phyloP scores from a whole-genome alignment of 768 basidiomycete species.

The Mycena belliarum region DNA sequence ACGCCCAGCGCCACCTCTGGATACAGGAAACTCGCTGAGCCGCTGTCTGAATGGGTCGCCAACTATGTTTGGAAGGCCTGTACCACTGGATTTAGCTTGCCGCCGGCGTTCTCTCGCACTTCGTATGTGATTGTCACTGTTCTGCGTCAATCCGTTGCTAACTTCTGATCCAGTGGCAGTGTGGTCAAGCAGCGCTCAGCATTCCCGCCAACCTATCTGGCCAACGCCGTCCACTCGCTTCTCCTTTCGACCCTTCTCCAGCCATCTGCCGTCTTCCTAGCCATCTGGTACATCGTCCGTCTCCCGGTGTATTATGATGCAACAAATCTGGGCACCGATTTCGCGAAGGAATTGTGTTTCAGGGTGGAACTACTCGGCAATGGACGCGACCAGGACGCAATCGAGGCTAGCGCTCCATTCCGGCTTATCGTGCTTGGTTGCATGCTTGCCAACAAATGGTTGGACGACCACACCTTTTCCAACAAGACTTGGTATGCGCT shows the following conservation, averaged over 20 bases:
- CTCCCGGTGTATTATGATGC: slow-evolving; percentile 70
- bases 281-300: slow-evolving; percentile 80
- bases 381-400: slow-evolving; percentile 47
- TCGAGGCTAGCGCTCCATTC: slow-evolving; percentile 66
- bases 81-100: slow-evolving; percentile 67
- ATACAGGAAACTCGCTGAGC: slow-evolving; percentile 76
- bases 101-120: slow-evolving; percentile 50
- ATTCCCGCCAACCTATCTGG: slow-evolving; percentile 54
- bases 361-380: slow-evolving; percentile 64
- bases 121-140: slow-evolving; percentile 43
- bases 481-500: slow-evolving; percentile 80
- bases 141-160: slow-evolving; percentile 4
- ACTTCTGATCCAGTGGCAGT: slow-evolving; percentile 28
- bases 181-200: slow-evolving; percentile 42
- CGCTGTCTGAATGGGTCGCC: slow-evolving; percentile 78
- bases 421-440: slow-evolving; percentile 76
- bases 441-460: slow-evolving; percentile 88
- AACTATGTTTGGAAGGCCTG: slow-evolving; percentile 83
- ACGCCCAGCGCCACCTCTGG: slow-evolving; percentile 52
- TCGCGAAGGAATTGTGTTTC: slow-evolving; percentile 62
- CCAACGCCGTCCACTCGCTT: slow-evolving; percentile 67
- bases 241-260: slow-evolving; percentile 79
- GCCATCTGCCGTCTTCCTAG: slow-evolving; percentile 77
- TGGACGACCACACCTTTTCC: slow-evolving; percentile 87
- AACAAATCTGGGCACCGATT: slow-evolving; percentile 49